Evolutionary conservation across 108 stramenopile genomes (phyloP), one percentile per base, ranked within the genome.

Genomic region (Stephanodiscus minutulus): DNA sequence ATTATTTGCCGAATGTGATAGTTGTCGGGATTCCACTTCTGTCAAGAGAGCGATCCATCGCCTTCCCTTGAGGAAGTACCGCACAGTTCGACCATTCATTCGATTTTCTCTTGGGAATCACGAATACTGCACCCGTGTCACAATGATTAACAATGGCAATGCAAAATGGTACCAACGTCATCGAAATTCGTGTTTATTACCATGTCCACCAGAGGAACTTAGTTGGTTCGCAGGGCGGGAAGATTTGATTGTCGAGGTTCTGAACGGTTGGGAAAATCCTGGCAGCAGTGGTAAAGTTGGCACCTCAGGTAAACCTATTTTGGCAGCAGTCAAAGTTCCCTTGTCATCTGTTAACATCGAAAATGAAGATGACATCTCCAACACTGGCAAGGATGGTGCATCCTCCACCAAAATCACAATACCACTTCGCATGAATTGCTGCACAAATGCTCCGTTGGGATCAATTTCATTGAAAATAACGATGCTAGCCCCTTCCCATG

Each of bases 211-310:
- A 21, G 77, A 78, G 39, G 77, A 56, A 8, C 50, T 66, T 35
- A 70, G 77, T 18, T 78, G 77, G 77, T 78, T 72, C 56, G 70
- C 70, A 12, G 70, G 77, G 7, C 77, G 66, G 53, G 77, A 78
- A 67, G 77, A 78, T 62, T 70, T 72, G 52, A 56, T 71, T 12
- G 77, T 78, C 25, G 77, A 78, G 49, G 77, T 78, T n/a, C 57
- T 65, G 11, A 70, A 71, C 39, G 70, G 53, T 50, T 49, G 53
- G 44, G 49, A 47, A 10, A 22, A 15, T 0, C 27, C 33, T 2
- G 18, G 43, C 21, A 43, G 39, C 21, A 25, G 41, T 18, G 28
- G 57, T 61, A 48, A 10, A 33, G 64, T 64, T 10, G 65, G 37
- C 39, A 31, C n/a, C 25, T 17, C 21, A 3, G 36, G 12, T 10